A percentile compares a stretch with the other conserved stretches of the same genome.
Evolutionary conservation across 1,284 basidiomycete genomes (phyloP).

Genomic region (Hemileccinum hortonii): DNA sequence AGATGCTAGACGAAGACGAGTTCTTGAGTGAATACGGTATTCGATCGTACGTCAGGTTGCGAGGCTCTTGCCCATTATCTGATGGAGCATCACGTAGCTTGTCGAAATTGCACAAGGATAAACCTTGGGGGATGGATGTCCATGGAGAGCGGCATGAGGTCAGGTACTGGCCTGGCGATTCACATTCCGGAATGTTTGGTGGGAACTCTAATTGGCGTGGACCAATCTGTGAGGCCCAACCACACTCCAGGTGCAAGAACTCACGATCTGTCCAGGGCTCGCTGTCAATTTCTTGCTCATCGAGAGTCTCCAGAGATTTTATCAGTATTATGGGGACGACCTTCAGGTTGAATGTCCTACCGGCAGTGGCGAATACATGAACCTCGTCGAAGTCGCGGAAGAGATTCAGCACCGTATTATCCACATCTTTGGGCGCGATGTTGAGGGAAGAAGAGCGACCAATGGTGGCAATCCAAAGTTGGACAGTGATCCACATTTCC

Average conservation of each 20-base stretch:
- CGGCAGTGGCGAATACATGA: conserved; percentile 94
- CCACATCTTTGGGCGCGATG: conserved; percentile 92
- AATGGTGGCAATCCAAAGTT: conserved; percentile 90
- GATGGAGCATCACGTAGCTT: conserved; percentile 47
- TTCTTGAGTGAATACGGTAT: conserved; percentile 95
- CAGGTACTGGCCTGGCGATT: conserved; percentile 97
- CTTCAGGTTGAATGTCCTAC: conserved; percentile 94
- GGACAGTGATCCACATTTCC: conserved; percentile 93
- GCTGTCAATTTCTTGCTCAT: conserved; percentile 94
- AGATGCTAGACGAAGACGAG: conserved; percentile 96
- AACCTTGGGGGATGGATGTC: conserved; percentile 94
- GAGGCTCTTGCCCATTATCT: background rate
- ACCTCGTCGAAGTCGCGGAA: conserved; percentile 88
- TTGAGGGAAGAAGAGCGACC: conserved; percentile 81
- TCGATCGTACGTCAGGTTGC: conserved; percentile 62
- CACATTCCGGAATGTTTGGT: conserved; percentile 96
- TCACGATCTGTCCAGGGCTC: conserved; percentile 54
- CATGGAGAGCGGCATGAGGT: conserved; percentile 91
- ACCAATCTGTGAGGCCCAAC: conserved; percentile 62
- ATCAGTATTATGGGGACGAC: conserved; percentile 92
- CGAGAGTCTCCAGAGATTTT: conserved; percentile 93
- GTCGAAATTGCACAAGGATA: conserved; percentile 86
- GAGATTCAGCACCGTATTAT: conserved; percentile 98
- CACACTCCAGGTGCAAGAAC: background rate
- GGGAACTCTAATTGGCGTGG: conserved; percentile 98